Percentiles rank a stretch among this genome's conserved stretches.
Conservation (phyloP, 2,329 filamentous ascomycete genomes). For the Xenosphaeropsis pyriputrescens region DNA sequence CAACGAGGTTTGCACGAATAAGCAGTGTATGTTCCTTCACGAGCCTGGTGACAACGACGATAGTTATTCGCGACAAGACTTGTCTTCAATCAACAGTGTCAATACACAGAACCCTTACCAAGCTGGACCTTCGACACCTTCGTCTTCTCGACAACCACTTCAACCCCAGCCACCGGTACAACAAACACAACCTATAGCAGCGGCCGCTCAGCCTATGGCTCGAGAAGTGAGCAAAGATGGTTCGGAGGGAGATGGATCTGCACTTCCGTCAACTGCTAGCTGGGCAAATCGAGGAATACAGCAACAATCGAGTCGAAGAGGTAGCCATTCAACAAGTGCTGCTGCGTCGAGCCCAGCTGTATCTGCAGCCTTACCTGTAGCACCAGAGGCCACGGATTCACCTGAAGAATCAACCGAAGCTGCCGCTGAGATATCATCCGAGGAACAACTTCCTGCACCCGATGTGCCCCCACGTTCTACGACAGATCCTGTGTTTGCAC, state of each 20-base stretch:
- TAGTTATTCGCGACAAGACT: constrained; percentile 85
- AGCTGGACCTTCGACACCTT: constrained; percentile 34
- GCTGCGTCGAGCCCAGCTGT: constrained; percentile 71
- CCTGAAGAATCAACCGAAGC: constrained; percentile 10
- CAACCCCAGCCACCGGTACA: constrained; percentile 19
- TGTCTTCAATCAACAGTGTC: constrained; percentile 88
- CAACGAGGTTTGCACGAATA: constrained; percentile 86
- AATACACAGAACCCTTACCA: constrained; percentile 46
- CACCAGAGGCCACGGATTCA: constrained; percentile 33
- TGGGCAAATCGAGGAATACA: constrained; percentile 67
- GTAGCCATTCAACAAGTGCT: constrained; percentile 68
- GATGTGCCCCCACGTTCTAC: constrained; percentile 6
- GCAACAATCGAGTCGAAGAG: constrained; percentile 50
- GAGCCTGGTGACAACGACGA: constrained; percentile 97
- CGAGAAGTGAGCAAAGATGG: constrained; percentile 68
- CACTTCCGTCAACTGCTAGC: constrained; percentile 83
- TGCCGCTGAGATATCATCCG: constrained; percentile 3
- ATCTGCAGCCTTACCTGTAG: constrained; percentile 40
- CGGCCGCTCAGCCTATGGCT: constrained; percentile 48
- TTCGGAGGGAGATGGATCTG: constrained; percentile 68
- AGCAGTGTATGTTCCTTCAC: constrained; percentile 95
- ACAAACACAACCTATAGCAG: constrained; percentile 16
- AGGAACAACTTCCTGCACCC: constrained; percentile 1
- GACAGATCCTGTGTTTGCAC: constrained; percentile 17
- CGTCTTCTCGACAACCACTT: constrained; percentile 36